Conservation (phyloP, 495 filamentous ascomycete species). For the Talaromyces wortmannii region DNA sequence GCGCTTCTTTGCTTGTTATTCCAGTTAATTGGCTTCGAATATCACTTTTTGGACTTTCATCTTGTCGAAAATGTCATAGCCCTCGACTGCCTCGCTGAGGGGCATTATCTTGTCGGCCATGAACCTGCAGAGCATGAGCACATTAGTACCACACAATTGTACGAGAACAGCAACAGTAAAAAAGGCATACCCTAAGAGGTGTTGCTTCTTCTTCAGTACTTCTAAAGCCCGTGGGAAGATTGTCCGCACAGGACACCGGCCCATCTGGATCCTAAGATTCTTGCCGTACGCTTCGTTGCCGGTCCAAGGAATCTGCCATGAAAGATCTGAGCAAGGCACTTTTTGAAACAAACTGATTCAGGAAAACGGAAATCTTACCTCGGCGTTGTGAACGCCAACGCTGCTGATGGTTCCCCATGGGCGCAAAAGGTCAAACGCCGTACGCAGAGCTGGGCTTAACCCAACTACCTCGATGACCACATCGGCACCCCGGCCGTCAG, state of each 20-base stretch:
- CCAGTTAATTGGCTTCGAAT: conserved; percentile 36
- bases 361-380: conserved; percentile 38
- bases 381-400: conserved; percentile 88
- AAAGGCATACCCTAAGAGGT: conserved; percentile 66
- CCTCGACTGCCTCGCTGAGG: conserved; percentile 73
- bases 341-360: background rate
- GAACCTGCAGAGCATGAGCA: conserved; percentile 50
- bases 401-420: conserved; percentile 84
- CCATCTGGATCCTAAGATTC: conserved; percentile 89
- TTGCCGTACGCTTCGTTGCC: conserved; percentile 82
- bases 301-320: conserved; percentile 68
- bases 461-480: conserved; percentile 91
- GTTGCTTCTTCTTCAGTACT: conserved; percentile 74
- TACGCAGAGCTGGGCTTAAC: conserved; percentile 70
- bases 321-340: background rate
- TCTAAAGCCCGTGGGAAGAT: conserved; percentile 74
- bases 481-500: conserved; percentile 81
- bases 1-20: background rate
- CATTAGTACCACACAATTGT: conserved; percentile 9
- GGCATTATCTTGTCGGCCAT: conserved; percentile 95
- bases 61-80: conserved; percentile 85
- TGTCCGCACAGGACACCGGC: conserved; percentile 83
- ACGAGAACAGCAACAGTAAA: background rate
- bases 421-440: conserved; percentile 77
- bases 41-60: conserved; percentile 87